Evolutionary conservation across 257 asterid genomes (phyloP), one percentile per base, ranked within the genome.

Genomic region (Euphrasia confusa): DNA sequence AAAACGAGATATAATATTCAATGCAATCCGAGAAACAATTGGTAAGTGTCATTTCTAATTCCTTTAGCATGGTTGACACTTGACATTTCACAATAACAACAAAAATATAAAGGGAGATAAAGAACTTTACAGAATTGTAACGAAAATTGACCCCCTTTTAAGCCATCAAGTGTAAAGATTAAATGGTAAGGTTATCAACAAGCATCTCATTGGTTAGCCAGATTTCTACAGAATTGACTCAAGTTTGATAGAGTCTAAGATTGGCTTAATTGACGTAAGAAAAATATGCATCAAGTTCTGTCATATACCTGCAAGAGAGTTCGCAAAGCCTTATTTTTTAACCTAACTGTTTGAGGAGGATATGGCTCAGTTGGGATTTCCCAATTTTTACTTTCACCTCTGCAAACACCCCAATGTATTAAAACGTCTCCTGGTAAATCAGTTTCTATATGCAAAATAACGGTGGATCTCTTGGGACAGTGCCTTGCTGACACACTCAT

Each of bases 391-490:
- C 79, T 63, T 47, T 80, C 83, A 68, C 68, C 88, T 74, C 60
- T 80, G 79, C 86, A 84, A 66, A 89, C 80, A 71, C 99, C 99
- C 99, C 99, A 89, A 81, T 93, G 99, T 59, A 86, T 71, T 58
- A 85, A 78, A 52, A 84, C 88, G 63, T 89, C 85, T 73, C 95
- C 97, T 27, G 89, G 95, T 74, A 92, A 65, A 78, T 92, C 96
- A 32, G 99, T 92, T 81, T 86, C 96, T 49, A 92, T 76, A 66
- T 54, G 44, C 89, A 92, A 61, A 66, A 77, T 48, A 77, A 79
- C 78, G 77, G 71, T 82, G 61, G 78, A 67, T 49, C 77, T 74
- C 72, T 83, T 84, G 58, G 58, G 74, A 71, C 81, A 71, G 54
- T 73, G 79, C 65, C 64, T 78, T 39, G 82, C 95, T 64, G 95